A percentile compares a stretch with the other conserved stretches of the same genome.
Evolutionary conservation across 805 yeast species (phyloP).

Genomic region (Kodamaea leandrae): DNA sequence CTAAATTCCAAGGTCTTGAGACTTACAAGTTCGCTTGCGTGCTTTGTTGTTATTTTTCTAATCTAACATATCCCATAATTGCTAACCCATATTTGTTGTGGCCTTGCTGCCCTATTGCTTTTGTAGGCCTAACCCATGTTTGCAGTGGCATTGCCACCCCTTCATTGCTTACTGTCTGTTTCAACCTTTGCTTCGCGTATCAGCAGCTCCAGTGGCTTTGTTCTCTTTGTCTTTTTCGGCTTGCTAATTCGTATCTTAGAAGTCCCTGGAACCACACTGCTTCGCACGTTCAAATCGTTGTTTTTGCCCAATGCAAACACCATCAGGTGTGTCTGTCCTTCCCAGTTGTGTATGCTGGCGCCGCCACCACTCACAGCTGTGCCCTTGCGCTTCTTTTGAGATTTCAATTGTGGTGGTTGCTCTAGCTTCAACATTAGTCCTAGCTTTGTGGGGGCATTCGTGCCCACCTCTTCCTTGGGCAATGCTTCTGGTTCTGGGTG

Average conservation of each 20-base stretch:
- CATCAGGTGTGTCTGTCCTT: slow-evolving; percentile 8
- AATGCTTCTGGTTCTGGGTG: slow-evolving; percentile 1
- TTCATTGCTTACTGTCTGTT: no score
- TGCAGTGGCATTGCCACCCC: no score
- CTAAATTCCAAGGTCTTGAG: no score
- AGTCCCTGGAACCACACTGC: slow-evolving; percentile 14
- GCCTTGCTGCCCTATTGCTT: no score
- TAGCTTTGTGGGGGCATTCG: background rate
- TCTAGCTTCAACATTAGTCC: background rate
- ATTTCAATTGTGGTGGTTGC: slow-evolving; percentile 2
- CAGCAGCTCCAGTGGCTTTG: background rate
- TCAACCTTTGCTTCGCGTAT: background rate
- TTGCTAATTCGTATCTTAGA: slow-evolving; percentile 12
- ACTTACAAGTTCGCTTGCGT: no score
- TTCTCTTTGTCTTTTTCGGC: slow-evolving; percentile 7
- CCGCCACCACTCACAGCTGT: slow-evolving; percentile 1
- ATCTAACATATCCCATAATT: no score
- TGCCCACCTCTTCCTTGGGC: background rate
- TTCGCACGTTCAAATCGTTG: slow-evolving; percentile 11
- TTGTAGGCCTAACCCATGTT: no score
- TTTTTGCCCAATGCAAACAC: slow-evolving; percentile 13
- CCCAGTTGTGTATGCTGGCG: slow-evolving; percentile 9
- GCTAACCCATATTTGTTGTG: no score
- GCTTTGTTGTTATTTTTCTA: no score
- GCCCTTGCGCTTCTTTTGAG: slow-evolving; percentile 2